These are phyloP conservation scores for Psidium guajava DNA, from an alignment of 345 rosid genomes.

Conservation along the genomic window DNA sequence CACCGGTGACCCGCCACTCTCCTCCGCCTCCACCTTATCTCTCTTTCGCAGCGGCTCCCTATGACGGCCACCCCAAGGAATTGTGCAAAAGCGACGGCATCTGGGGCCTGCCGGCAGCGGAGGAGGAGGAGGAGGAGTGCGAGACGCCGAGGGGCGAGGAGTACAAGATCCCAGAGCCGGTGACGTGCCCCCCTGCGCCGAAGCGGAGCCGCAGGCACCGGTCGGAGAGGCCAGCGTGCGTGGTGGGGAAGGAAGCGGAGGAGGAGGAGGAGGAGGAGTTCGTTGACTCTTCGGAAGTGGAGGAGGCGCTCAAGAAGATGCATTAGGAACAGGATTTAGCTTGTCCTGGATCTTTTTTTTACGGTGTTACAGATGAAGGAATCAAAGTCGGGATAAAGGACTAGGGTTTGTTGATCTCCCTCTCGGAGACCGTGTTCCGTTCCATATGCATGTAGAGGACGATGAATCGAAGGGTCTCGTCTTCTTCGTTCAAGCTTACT, in stretches of 20 bases:
- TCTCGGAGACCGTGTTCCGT: background rate
- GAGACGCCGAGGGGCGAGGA: conserved; percentile 13
- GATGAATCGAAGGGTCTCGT: background rate
- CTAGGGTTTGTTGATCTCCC: background rate
- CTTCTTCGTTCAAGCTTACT: background rate
- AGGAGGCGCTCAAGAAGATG: background rate
- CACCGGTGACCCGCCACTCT: background rate
- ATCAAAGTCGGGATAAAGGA: background rate
- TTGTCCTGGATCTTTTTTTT: background rate
- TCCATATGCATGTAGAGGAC: background rate
- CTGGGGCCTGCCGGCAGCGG: background rate
- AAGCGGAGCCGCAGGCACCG: conserved; percentile 2
- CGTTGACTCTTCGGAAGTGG: background rate
- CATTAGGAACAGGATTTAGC: background rate
- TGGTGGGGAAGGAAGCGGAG: background rate
- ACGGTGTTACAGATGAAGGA: background rate
- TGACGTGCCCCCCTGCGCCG: conserved; percentile 25
- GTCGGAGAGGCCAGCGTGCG: background rate
- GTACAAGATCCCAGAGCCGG: conserved; percentile 5
- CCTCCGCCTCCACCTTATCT: background rate
- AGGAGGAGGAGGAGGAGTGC: conserved; percentile 5
- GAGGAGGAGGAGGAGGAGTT: background rate
- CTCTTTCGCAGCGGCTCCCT: background rate
- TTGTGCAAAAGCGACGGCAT: background rate
- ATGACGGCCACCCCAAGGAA: background rate